phyloP scores from a whole-genome alignment of 805 yeast species.

The Ogataea pignaliae region DNA sequence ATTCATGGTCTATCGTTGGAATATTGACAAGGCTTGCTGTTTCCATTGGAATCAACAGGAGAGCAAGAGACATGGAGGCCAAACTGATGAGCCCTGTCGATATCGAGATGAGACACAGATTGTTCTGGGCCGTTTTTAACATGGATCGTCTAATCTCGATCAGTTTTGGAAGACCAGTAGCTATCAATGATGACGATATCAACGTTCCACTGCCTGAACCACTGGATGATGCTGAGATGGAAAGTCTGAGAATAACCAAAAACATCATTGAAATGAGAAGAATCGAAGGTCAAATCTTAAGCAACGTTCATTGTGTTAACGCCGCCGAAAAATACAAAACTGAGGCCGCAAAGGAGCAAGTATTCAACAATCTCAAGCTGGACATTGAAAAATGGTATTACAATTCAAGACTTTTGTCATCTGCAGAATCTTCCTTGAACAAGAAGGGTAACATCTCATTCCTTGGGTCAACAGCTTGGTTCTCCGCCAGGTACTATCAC shows the following conservation, averaged over 20 bases:
- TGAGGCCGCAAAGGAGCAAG: slow-evolving; percentile 29
- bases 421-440: slow-evolving; percentile 4
- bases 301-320: slow-evolving; percentile 41
- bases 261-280: slow-evolving; percentile 40
- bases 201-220: slow-evolving; percentile 29
- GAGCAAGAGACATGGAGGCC: slow-evolving; percentile 25
- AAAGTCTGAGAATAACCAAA: slow-evolving; percentile 36
- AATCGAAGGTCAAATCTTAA: slow-evolving; percentile 44
- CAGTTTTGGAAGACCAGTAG: slow-evolving; percentile 24
- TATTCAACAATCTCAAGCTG: slow-evolving; percentile 31
- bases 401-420: slow-evolving; percentile 18
- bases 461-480: slow-evolving; percentile 34
- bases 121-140: slow-evolving; percentile 28
- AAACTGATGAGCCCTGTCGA: slow-evolving; percentile 30
- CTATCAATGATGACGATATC: slow-evolving; percentile 26
- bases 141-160: slow-evolving; percentile 26
- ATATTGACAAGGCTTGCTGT: slow-evolving; percentile 40
- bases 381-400: slow-evolving; percentile 36
- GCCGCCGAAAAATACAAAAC: slow-evolving; percentile 30
- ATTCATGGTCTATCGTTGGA: slow-evolving; percentile 52
- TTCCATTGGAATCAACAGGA: slow-evolving; percentile 44
- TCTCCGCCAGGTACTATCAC: slow-evolving; percentile 40
- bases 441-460: slow-evolving; percentile 18
- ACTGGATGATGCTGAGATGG: slow-evolving; percentile 36
- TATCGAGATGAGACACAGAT: slow-evolving; percentile 39